Evolutionary conservation across 2,329 filamentous ascomycete genomes (phyloP), one percentile per base, ranked within the genome.

Genomic region (Catunica adiposa): DNA sequence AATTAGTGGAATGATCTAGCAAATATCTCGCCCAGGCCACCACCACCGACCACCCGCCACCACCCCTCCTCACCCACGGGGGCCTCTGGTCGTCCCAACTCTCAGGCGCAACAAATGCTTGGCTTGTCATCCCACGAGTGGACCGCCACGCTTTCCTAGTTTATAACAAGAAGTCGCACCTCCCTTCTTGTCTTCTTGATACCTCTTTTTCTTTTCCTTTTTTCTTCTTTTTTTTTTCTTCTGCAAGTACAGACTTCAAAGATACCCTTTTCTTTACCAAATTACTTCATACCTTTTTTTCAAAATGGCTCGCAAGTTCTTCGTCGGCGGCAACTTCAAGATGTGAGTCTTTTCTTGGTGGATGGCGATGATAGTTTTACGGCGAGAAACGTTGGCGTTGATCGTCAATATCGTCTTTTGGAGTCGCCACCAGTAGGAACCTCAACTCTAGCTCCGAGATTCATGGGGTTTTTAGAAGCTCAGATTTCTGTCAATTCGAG

Each of bases 311-410:
- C 89, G 89, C 77, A 85, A 89, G 77, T 95, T 94, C 79, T 94
- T 95, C 71, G 86, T 95, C 71, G 89, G 89, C 72, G 89, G 89
- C 69, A 98, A 98, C 84, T 97, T 97, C 78, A 97, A 98, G 80
- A 97, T 97, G 89, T 94, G 75, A 68, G 78, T 70, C 38, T 55
- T 61, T 54, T 44, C 29, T 44, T 44, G 40, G 40, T 44, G n/a
- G 40, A n/a, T n/a, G 40, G 40, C 8, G 3, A 2, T 44, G 40
- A 17, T 4, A 22, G 11, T 44, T 44, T 44, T 44, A n/a, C 1
- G 11, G n/a, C 20, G 40, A 17, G 29, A 11, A 5, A 11, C 5
- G 5, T 34, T 34, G 29, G 29, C 11, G 11, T 34, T 5, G 5
- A 34, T 34, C 11, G n/a, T 34, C 5, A 34, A 11, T 5, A 34